phyloP scores from a whole-genome alignment of 2,329 filamentous ascomycete species.

The Scopulariopsis brevicaulis region DNA sequence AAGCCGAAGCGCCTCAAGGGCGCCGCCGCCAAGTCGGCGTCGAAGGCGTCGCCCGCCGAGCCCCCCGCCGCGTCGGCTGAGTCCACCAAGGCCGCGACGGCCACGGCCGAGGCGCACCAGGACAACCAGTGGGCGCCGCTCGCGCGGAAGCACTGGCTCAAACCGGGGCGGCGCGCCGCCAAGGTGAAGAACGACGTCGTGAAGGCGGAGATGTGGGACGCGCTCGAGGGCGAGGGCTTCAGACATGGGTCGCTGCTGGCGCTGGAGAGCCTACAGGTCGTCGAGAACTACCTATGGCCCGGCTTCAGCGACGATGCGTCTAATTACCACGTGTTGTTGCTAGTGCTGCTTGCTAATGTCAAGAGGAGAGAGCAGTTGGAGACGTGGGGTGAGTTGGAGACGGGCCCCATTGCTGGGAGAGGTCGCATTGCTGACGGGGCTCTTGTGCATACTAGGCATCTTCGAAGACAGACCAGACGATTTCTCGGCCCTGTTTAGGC shows the following conservation, averaged over 20 bases:
- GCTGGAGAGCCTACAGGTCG: slow-evolving; percentile 79
- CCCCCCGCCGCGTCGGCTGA: neutral
- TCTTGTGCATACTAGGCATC: slow-evolving; percentile 36
- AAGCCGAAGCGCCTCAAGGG: slow-evolving; percentile 48
- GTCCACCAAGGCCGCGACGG: slow-evolving; percentile 12
- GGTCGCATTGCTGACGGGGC: neutral
- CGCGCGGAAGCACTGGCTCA: slow-evolving; percentile 78
- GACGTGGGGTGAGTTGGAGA: slow-evolving; percentile 59
- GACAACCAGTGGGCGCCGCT: slow-evolving; percentile 66
- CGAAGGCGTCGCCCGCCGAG: slow-evolving; percentile 5
- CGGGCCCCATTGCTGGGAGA: neutral
- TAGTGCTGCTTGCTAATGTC: slow-evolving; percentile 76
- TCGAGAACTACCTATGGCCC: slow-evolving; percentile 93
- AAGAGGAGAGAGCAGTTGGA: slow-evolving; percentile 81
- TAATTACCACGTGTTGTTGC: slow-evolving; percentile 81
- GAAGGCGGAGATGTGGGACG: slow-evolving; percentile 82
- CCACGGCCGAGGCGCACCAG: slow-evolving; percentile 58
- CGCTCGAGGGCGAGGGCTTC: slow-evolving; percentile 72
- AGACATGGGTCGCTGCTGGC: slow-evolving; percentile 65
- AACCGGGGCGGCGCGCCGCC: slow-evolving; percentile 44
- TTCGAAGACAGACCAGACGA: slow-evolving; percentile 69
- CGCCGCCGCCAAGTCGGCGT: slow-evolving; percentile 19
- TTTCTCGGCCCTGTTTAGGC: slow-evolving; percentile 82
- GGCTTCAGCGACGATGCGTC: slow-evolving; percentile 81
- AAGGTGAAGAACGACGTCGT: slow-evolving; percentile 77